Evolutionary conservation across 2,329 filamentous ascomycete species (phyloP).

Genomic region (Xylariaceae sp.): DNA sequence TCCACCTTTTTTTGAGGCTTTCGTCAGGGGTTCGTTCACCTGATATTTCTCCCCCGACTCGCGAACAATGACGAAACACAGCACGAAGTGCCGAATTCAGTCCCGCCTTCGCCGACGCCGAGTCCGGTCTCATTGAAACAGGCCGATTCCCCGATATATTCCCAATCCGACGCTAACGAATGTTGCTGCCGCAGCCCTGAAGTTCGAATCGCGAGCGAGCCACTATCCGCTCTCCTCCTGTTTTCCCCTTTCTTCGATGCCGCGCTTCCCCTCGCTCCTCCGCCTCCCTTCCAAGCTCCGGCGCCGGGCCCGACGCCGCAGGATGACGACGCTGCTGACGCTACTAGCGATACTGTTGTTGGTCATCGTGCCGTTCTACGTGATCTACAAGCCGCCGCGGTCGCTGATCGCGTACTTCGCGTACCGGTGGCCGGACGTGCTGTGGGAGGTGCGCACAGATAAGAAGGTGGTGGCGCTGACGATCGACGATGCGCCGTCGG

Average conservation of each 20-base stretch:
- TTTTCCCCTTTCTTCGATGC: conserved; percentile 36
- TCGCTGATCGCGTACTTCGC: conserved; percentile 73
- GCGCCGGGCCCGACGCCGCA: conserved; percentile 62
- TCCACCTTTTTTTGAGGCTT: no score
- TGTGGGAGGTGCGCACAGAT: conserved; percentile 69
- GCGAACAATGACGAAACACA: conserved; percentile 18
- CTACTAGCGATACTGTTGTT: conserved; percentile 48
- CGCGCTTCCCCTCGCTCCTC: conserved; percentile 51
- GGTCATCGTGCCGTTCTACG: conserved; percentile 59
- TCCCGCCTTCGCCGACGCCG: conserved; percentile 3
- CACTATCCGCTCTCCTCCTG: neutral
- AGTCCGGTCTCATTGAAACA: conserved; percentile 11
- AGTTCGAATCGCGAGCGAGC: conserved; percentile 8
- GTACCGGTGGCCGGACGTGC: conserved; percentile 75
- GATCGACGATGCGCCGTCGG: conserved; percentile 84
- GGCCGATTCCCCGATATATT: neutral
- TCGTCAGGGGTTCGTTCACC: neutral
- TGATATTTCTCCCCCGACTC: neutral
- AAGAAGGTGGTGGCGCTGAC: conserved; percentile 79
- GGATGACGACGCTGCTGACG: conserved; percentile 59
- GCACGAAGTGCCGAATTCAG: conserved; percentile 1
- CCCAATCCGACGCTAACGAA: conserved; percentile 9
- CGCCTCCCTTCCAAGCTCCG: conserved; percentile 62
- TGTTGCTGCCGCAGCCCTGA: conserved; percentile 16
- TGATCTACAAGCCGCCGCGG: conserved; percentile 81